Evolutionary conservation across 2,329 filamentous ascomycete genomes (phyloP).

Genomic region (Metarhizium brunneum): DNA sequence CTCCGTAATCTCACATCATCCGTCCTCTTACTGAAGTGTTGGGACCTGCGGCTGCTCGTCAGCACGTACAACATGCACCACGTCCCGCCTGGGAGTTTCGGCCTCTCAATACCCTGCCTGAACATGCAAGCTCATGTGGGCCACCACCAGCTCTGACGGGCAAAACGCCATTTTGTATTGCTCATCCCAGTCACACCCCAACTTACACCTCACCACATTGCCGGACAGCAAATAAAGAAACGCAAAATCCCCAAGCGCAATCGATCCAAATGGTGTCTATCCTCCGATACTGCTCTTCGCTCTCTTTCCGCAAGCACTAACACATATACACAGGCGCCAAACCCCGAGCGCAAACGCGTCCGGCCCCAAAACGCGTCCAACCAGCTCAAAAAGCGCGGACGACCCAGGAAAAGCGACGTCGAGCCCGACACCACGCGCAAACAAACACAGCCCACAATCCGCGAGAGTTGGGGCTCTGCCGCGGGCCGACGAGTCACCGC

Average conservation of each 20-base stretch:
- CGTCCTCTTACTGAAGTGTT: too few species aligned
- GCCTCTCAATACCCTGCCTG: too few species aligned
- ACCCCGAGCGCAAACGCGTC: slow-evolving; percentile 32
- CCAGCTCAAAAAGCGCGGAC: slow-evolving; percentile 1
- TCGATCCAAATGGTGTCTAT: neutral
- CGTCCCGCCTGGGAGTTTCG: too few species aligned
- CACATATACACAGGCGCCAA: slow-evolving; percentile 7
- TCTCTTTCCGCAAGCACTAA: neutral
- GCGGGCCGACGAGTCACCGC: neutral
- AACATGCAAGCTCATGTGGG: too few species aligned
- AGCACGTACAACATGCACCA: too few species aligned
- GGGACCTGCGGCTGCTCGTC: too few species aligned
- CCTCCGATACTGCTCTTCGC: neutral
- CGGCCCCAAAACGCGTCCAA: slow-evolving; percentile 31
- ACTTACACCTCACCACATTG: too few species aligned
- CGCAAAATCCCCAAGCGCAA: neutral
- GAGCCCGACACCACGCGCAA: slow-evolving; percentile 1
- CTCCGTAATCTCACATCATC: too few species aligned
- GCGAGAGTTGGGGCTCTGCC: neutral
- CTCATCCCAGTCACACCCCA: too few species aligned
- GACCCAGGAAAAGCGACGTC: neutral
- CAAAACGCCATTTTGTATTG: too few species aligned
- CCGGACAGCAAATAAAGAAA: too few species aligned
- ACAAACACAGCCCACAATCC: neutral
- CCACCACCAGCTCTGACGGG: too few species aligned